Base-by-base conservation (phyloP, 225 moss, liverwort and hornwort genomes). In the Marchantia polymorpha region DNA sequence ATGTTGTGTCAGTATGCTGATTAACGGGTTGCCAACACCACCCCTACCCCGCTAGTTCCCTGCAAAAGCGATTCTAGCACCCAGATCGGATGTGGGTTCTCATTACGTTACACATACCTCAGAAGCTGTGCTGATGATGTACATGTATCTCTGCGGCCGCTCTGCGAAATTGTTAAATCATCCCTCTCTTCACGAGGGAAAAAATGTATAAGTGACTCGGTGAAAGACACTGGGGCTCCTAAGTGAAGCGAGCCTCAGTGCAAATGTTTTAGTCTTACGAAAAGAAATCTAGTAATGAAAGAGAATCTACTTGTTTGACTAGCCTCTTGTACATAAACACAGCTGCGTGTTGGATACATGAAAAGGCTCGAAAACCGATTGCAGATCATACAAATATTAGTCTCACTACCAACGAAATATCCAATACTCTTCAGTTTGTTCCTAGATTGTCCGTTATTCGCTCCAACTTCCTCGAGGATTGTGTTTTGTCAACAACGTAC, bases 41-140 rank as follows among this genome's bases (percentile, higher is more conserved):
- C 26, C 17, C 59, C 59, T 75, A 75, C 6, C 27, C 27, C 7
- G 27, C 29, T 15, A 53, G 13, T 74, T 74, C 55, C 68, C 64
- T 10, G 65, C 64, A 26, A 52, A 46, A 61, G 46, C 9, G n/a
- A 50, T 12, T 50, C 26, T 20, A 50, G 48, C 77, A 52, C 46
- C 19, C 30, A 46, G 39, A 59, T 3, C 50, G n/a, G 48, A 64
- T 47, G 78, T 78, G 78, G 78, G 60, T 61, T 59, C 20, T 52
- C 31, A 39, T 0, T 55, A 39, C 9, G 12, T 76, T 47, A 54
- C 39, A 55, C 39, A 55, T 48, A 31, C 55, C 51, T 69, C 80
- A 80, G 80, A 80, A 73, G 80, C 80, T 64, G 80, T 72, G 80
- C 80, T 73, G 80, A 48, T 68, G 73, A 73, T 72, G 80, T 72